Base-by-base conservation (phyloP, 108 stramenopile species). In the Conticribra guillardii region DNA sequence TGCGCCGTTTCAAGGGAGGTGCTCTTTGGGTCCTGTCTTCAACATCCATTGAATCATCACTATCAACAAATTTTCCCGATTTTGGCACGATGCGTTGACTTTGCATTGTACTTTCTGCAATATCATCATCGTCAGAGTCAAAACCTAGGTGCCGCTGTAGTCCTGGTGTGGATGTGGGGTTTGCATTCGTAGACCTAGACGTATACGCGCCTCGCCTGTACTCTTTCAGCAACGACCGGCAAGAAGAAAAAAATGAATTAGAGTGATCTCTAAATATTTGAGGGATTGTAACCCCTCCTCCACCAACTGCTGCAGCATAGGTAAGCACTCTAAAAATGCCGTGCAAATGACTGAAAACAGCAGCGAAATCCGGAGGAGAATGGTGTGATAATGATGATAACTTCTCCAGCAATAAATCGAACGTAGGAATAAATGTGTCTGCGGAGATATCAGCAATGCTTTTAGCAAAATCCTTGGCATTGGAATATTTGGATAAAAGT, bases 21-120 rank as follows among this genome's bases (percentile, higher is more conserved):
- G 37, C 41, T 23, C 31, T 61, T 9, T 30, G 67, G 14, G 32
- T 52, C 28, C 49, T 62, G 19, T 51, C 67, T 4, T 54, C 67
- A 26, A 68, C 79, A 9, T 67, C 67, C 67, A 80, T 64, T 31
- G 73, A 53, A 9, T 66, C 79, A 51, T 80, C 79, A 49, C 67
- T 68, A 3, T 73, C 61, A 64, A 72, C 61, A 15, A 58, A 48
- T 54, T 55, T 41, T 33, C 51, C 28, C 33, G 71, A 33, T 21
- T 21, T 54, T 17, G 48, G 63, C n/a, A 47, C 26, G 1, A 29
- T 41, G 24, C 54, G 19, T 33, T 64, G 62, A 23, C 31, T 51
- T 37, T 48, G 64, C 27, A 44, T 27, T 60, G 61, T 47, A 19
- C 59, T 76, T n/a, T n/a, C n/a, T 28, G 34, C 32, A 32, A 61